Evolutionary conservation across 805 yeast genomes (phyloP).

Genomic region (Saccharomycopsis fermentans): DNA sequence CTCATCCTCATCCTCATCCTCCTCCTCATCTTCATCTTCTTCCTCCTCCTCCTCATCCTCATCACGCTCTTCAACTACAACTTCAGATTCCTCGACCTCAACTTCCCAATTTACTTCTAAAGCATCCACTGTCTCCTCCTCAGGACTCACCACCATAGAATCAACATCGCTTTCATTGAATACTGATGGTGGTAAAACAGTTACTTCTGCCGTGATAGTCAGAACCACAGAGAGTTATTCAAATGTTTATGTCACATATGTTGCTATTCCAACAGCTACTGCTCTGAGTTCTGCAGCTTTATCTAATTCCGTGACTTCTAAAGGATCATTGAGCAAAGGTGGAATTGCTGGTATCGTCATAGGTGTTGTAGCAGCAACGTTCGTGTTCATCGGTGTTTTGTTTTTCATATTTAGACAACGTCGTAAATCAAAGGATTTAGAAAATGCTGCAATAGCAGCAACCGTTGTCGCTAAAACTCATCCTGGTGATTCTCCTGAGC

Average conservation of each 20-base stretch:
- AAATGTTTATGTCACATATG: slow-evolving; percentile 14
- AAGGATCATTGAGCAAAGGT: slow-evolving; percentile 6
- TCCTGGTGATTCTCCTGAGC: slow-evolving; percentile 9
- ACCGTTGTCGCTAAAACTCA: slow-evolving; percentile 16
- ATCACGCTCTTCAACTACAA: neutral
- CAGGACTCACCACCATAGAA: slow-evolving; percentile 10
- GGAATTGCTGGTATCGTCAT: slow-evolving; percentile 17
- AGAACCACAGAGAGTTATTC: slow-evolving; percentile 10
- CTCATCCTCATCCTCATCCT: neutral
- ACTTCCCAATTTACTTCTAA: neutral
- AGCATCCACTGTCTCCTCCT: neutral
- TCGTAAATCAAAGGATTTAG: slow-evolving; percentile 12
- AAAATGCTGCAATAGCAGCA: slow-evolving; percentile 16
- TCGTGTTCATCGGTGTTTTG: slow-evolving; percentile 10
- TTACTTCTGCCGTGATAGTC: slow-evolving; percentile 18
- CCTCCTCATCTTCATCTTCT: slow-evolving; percentile 4
- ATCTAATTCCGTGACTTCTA: neutral
- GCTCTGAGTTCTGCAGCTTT: neutral
- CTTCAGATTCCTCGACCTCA: slow-evolving; percentile 1
- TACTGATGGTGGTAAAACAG: slow-evolving; percentile 15
- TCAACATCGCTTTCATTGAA: slow-evolving; percentile 14
- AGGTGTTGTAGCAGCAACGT: slow-evolving; percentile 15
- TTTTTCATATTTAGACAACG: slow-evolving; percentile 18
- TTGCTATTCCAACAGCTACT: neutral
- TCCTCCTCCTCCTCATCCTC: slow-evolving; percentile 3